Evolutionary conservation across 148 eudicot species (phyloP).

Genomic region (Camellia lanceoleosa): DNA sequence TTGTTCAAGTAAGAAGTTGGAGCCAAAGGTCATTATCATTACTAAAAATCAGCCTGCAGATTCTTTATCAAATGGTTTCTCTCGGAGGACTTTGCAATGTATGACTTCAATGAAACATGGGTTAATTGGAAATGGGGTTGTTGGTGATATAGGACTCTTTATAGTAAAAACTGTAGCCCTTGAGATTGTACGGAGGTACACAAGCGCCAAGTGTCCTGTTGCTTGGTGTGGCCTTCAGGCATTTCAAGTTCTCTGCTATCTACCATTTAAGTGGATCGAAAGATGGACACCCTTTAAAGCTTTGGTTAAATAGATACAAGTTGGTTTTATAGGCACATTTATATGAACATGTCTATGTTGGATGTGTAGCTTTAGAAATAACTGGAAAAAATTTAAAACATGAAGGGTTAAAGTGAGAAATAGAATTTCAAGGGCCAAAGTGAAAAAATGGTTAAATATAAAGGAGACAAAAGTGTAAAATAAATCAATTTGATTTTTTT

Average conservation of each 20-base stretch:
- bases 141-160: constrained; percentile 42
- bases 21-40: constrained; percentile 14
- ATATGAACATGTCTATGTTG: neutral
- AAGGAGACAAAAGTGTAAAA: no score
- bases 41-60: constrained; percentile 23
- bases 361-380: no score
- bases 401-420: no score
- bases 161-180: constrained; percentile 46
- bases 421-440: no score
- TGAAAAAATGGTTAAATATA: no score
- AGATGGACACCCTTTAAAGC: constrained; percentile 45
- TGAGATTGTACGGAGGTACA: constrained; percentile 51
- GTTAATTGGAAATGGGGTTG: constrained; percentile 29
- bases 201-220: constrained; percentile 50
- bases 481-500: neutral
- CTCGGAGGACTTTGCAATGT: constrained; percentile 40
- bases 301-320: constrained; percentile 47
- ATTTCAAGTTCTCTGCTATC: constrained; percentile 46
- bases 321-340: constrained; percentile 17
- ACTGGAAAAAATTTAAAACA: no score
- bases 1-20: constrained; percentile 26
- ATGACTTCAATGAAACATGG: constrained; percentile 35
- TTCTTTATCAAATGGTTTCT: constrained; percentile 31
- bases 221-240: constrained; percentile 59
- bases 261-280: constrained; percentile 60